These are phyloP conservation scores for Malassezia pachydermatis DNA, from an alignment of 1,284 basidiomycete genomes.

Conservation along the genomic window DNA sequence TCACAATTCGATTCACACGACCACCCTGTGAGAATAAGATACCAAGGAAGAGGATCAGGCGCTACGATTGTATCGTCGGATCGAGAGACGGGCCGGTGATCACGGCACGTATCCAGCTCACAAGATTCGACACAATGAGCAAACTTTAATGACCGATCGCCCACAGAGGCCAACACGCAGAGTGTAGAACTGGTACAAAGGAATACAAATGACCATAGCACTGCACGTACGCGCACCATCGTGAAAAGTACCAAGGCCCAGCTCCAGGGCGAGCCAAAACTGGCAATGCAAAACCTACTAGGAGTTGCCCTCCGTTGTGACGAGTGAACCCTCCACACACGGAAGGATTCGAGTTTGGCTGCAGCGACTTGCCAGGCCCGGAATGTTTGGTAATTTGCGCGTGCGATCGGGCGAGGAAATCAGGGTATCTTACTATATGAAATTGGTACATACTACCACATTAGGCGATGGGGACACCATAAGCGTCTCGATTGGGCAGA, in stretches of 20 bases:
- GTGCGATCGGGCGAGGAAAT: too few species aligned
- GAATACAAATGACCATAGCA: too few species aligned
- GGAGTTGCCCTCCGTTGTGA: too few species aligned
- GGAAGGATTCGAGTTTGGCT: too few species aligned
- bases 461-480: conserved; percentile 7
- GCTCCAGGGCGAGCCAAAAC: too few species aligned
- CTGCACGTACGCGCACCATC: neutral
- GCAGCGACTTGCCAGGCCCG: too few species aligned
- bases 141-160: conserved; percentile 42
- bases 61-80: conserved; percentile 33
- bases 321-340: too few species aligned
- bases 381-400: too few species aligned
- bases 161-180: conserved; percentile 28
- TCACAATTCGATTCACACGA: conserved; percentile 76
- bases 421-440: too few species aligned
- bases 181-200: neutral
- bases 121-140: conserved; percentile 36
- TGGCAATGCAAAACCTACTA: too few species aligned
- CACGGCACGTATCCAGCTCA: conserved; percentile 28
- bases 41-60: conserved; percentile 52
- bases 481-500: conserved; percentile 52
- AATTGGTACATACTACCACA: too few species aligned
- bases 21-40: conserved; percentile 54
- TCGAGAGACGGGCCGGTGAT: conserved; percentile 18
- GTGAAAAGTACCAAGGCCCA: too few species aligned